Base-by-base conservation (phyloP, 495 filamentous ascomycete species). In the Aspergillus taichungensis region DNA sequence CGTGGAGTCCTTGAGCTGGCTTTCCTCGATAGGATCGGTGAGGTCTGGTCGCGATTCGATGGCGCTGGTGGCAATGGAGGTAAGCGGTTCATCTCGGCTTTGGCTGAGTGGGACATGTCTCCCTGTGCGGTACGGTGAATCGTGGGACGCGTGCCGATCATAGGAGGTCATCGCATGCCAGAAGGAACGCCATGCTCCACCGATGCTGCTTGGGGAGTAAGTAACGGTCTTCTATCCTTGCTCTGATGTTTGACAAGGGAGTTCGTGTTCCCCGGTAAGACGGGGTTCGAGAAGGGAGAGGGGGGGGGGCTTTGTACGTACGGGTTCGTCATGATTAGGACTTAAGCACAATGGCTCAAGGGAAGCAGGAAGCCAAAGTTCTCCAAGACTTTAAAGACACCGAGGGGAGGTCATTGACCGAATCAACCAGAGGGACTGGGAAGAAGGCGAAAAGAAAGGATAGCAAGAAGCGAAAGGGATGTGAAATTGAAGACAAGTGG, bases 131-230 rank as follows among this genome's bases (percentile, higher is more conserved):
- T 94, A 88, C 28, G 92, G 86, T 41, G 88, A 92, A 65, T 94
- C 85, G 66, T 79, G 84, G 50, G 76, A 78, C 44, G 88, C 85
- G 78, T 92, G 84, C 75, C 80, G 74, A 60, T 85, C 71, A 68
- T 77, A 63, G 57, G 74, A 76, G 66, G 88, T 95, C 88, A 96
- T 92, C 42, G 88, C 84, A 75, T 97, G 91, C 91, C 91, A 96
- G 68, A 95, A 88, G 51, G 84, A 85, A 53, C 79, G 78, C 66
- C 85, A 80, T 64, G 77, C 69, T 42, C 71, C 71, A 44, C 74
- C 73, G 50, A 90, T 57, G 48, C 83, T 85, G 46, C 30, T 27
- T 45, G 14, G 14, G 6, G 49, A 24, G 18, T 24, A 24, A 24
- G 18, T 24, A 24, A 24, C 18, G 18, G 18, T 4, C 18, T 24